Evolutionary conservation across 2,329 filamentous ascomycete species (phyloP).

Genomic region (Colletotrichum acutatum): DNA sequence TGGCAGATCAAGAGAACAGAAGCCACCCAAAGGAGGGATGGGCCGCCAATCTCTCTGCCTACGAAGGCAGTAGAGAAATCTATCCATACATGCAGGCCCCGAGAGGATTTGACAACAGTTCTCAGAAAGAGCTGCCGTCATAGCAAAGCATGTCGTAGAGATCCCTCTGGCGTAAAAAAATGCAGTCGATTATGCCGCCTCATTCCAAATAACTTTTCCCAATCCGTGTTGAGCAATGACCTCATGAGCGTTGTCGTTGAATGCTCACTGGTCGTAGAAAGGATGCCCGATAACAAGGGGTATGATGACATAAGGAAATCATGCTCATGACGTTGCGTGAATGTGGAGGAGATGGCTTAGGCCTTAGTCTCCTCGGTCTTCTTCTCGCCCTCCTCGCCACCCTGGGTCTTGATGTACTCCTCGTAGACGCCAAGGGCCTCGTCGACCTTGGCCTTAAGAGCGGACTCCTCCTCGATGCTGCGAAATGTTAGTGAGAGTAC

Average conservation of each 20-base stretch:
- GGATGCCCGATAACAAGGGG: slow-evolving; percentile 36
- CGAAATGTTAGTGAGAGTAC: slow-evolving; percentile 37
- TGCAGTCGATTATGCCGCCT: slow-evolving; percentile 37
- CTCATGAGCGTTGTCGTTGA: slow-evolving; percentile 27
- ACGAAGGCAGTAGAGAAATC: slow-evolving; percentile 34
- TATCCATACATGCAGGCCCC: slow-evolving; percentile 32
- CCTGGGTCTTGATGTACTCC: slow-evolving; percentile 95
- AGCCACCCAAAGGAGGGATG: slow-evolving; percentile 44
- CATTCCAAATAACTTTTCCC: slow-evolving; percentile 37
- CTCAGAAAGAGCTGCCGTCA: slow-evolving; percentile 9
- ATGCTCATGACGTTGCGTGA: slow-evolving; percentile 34
- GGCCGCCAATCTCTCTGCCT: slow-evolving; percentile 56
- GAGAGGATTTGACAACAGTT: slow-evolving; percentile 14
- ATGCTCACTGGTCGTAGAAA: slow-evolving; percentile 33
- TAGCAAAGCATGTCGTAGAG: slow-evolving; percentile 31
- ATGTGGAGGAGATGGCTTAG: slow-evolving; percentile 40
- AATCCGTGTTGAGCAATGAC: slow-evolving; percentile 36
- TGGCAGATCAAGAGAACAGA: slow-evolving; percentile 34
- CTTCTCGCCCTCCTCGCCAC: slow-evolving; percentile 62
- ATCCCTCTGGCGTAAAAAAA: slow-evolving; percentile 34
- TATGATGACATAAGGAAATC: slow-evolving; percentile 38
- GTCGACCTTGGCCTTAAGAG: slow-evolving; percentile 94
- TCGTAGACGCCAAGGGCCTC: slow-evolving; percentile 98
- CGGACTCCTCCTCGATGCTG: slow-evolving; percentile 89
- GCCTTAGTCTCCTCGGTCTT: slow-evolving; percentile 58